phyloP scores from a whole-genome alignment of 1,139 yeast species.

The Pichia sorboxylosa region DNA sequence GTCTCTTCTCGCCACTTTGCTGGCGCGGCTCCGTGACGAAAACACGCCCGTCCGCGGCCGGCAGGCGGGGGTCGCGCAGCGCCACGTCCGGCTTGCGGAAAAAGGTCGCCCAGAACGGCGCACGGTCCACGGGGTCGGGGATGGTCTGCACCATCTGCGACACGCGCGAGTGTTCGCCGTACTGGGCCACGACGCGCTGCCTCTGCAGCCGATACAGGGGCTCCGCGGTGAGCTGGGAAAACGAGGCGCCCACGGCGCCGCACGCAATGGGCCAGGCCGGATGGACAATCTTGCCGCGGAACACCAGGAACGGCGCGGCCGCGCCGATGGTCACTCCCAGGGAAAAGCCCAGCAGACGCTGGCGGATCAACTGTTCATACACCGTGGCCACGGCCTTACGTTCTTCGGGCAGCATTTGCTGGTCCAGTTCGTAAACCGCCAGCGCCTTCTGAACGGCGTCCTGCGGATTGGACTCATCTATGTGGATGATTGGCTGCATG shows the following conservation, averaged over 20 bases:
- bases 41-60: too few species aligned
- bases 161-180: slow-evolving; percentile 14
- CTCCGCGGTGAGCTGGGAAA: too few species aligned
- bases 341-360: slow-evolving; percentile 15
- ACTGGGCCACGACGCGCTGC: slow-evolving; percentile 7
- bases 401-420: slow-evolving; percentile 13
- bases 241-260: slow-evolving; percentile 15
- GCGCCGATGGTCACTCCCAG: slow-evolving; percentile 19
- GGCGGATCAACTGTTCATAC: slow-evolving; percentile 13
- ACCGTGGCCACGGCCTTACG: slow-evolving; percentile 15
- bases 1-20: too few species aligned
- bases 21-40: too few species aligned
- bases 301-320: slow-evolving; percentile 17
- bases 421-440: slow-evolving; percentile 20
- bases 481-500: too few species aligned
- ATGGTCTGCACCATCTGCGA: slow-evolving; percentile 14
- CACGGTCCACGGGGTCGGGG: slow-evolving; percentile 17
- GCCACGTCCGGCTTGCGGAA: too few species aligned
- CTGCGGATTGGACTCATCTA: too few species aligned
- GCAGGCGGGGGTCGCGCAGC: too few species aligned
- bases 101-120: slow-evolving; percentile 21
- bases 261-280: slow-evolving; percentile 16
- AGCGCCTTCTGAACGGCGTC: too few species aligned
- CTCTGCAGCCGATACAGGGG: slow-evolving; percentile 9
- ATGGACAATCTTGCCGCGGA: slow-evolving; percentile 15